Conservation (phyloP, 1,139 yeast species). For the Taphrina pruni region DNA sequence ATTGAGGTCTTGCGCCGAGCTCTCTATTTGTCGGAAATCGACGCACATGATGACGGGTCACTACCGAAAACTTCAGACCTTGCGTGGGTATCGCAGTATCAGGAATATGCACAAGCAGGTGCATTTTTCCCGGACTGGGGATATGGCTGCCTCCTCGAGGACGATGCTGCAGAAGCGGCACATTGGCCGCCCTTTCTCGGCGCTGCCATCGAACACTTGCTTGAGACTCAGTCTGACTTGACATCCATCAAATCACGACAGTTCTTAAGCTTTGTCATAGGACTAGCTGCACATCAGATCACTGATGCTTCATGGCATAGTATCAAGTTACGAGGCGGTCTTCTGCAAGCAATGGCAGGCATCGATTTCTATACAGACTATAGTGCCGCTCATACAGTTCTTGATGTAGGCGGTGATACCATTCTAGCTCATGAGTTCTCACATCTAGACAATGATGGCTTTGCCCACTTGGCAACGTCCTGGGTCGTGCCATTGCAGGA, state of each 20-base stretch:
- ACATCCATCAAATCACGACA: conserved; percentile 31
- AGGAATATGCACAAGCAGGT: conserved; percentile 51
- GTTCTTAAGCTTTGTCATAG: conserved; percentile 61
- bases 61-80: neutral
- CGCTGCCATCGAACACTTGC: conserved; percentile 56
- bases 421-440: conserved; percentile 54
- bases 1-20: conserved; percentile 30
- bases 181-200: conserved; percentile 70
- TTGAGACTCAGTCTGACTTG: conserved; percentile 49
- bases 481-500: conserved; percentile 58
- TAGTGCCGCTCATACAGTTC: conserved; percentile 58
- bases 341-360: conserved; percentile 57
- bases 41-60: neutral
- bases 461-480: conserved; percentile 52
- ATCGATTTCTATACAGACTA: conserved; percentile 60
- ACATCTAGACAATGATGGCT: conserved; percentile 48
- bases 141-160: conserved; percentile 60
- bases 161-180: conserved; percentile 62
- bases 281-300: conserved; percentile 63
- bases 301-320: conserved; percentile 71
- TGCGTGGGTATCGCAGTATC: conserved; percentile 14
- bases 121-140: conserved; percentile 69
- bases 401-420: conserved; percentile 68
- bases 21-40: neutral
- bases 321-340: conserved; percentile 59